Evolutionary conservation across 495 filamentous ascomycete species (phyloP), one percentile per base, ranked within the genome.

Genomic region (Lophium mytilinum): DNA sequence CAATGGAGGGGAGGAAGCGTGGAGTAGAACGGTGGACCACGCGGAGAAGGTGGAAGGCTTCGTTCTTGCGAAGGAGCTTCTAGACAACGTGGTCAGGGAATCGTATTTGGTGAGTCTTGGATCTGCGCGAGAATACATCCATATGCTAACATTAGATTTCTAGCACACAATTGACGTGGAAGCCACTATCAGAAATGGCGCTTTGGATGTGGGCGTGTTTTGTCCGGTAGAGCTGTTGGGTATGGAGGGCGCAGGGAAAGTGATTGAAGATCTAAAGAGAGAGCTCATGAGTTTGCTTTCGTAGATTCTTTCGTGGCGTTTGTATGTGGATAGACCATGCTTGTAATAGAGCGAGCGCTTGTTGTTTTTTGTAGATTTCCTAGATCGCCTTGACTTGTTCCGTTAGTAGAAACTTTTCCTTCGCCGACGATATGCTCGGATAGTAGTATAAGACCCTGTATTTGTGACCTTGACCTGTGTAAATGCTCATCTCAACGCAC

Each of bases 81-180:
- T 42, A 57, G 35, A 52, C 9, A 63, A 60, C 50, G 5, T 34
- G 15, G 66, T 69, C n/a, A 58, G 40, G 36, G 57, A 55, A 41
- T 60, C 66, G n/a, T 73, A 67, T 55, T 50, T 66, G 63, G 72
- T 73, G 61, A 65, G 71, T 63, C 18, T 35, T 51, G 35, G 7
- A 47, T 30, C 10, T 15, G 33, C 18, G 34, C 24, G 24, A 30
- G 33, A 12, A 47, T 0, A 30, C 46, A 24, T 10, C 15, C 4
- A 43, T 17, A 2, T 53, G 41, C 47, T 64, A 57, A 62, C 52
- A 34, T 9, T 48, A 24, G 4, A 51, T 55, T 24, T 60, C 34
- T 54, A 83, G 80, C 72, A 76, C 53, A 68, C 77, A 0, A 37
- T 84, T 33, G 80, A 85, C 58, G 50, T 85, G 7, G 82, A 85